Percentiles rank a stretch among this genome's conserved stretches.
Evolutionary conservation across 345 rosid genomes (phyloP).

Genomic region (Bruguiera gymnorhiza): DNA sequence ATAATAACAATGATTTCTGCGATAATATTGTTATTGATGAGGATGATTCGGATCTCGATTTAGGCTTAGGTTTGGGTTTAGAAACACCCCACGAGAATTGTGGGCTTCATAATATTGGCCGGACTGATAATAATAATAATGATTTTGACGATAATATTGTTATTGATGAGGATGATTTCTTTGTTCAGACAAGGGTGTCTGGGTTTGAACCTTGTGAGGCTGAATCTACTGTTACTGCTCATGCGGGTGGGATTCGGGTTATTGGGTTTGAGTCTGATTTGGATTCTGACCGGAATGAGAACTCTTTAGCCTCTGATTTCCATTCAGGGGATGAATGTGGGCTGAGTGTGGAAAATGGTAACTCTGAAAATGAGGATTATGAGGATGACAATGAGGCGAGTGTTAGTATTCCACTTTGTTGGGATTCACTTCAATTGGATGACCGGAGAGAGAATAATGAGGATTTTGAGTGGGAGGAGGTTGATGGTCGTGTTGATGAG

Average conservation of each 20-base stretch:
- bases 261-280: slow-evolving; percentile 33
- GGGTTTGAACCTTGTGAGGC: slow-evolving; percentile 36
- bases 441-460: slow-evolving; percentile 54
- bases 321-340: slow-evolving; percentile 52
- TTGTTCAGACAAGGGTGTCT: slow-evolving; percentile 45
- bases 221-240: slow-evolving; percentile 18
- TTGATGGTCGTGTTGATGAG: slow-evolving; percentile 59
- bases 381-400: slow-evolving; percentile 46
- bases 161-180: slow-evolving; percentile 41
- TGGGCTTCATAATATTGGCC: slow-evolving; percentile 28
- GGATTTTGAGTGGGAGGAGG: slow-evolving; percentile 95
- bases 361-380: slow-evolving; percentile 24
- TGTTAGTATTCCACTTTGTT: slow-evolving; percentile 52
- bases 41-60: slow-evolving; percentile 37
- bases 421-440: slow-evolving; percentile 78
- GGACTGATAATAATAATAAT: slow-evolving; percentile 19
- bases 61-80: slow-evolving; percentile 48
- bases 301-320: slow-evolving; percentile 31
- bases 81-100: slow-evolving; percentile 26
- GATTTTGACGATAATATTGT: slow-evolving; percentile 17
- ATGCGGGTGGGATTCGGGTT: slow-evolving; percentile 34
- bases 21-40: slow-evolving; percentile 16
- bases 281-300: slow-evolving; percentile 43
- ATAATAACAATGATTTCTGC: slow-evolving; percentile 27
- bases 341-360: slow-evolving; percentile 7